Evolutionary conservation across 352 stramenopile genomes (phyloP), one percentile per base, ranked within the genome.

Genomic region (Pythium biforme): DNA sequence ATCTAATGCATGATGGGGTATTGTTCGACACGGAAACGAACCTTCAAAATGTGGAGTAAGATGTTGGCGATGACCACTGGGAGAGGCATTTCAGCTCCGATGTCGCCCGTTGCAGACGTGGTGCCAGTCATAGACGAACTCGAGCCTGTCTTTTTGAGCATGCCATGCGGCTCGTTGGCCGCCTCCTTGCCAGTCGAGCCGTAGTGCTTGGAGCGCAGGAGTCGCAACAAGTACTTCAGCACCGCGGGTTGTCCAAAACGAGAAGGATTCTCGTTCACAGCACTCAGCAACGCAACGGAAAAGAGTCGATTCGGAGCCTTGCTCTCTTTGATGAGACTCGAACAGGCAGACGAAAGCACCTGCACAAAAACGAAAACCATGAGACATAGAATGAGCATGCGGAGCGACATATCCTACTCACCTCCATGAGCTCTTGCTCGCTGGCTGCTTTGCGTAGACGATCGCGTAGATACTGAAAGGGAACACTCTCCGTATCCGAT

Each of bases 171-270:
- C 12, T 77, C 79, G 29, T 19, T 25, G 5, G 22, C 22, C 1
- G 3, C 9, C 17, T 71, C 57, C 31, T 64, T 66, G n/a, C 45
- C 25, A 23, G 29, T 8, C 27, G 50, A 46, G 25, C 76, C 11
- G 59, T 95, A 92, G 66, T 94, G 76, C 68, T 93, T 93, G 4
- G 84, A 92, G n/a, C 86, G 79, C 29, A 95, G 59, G 25, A 95
- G 46, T 2, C 83, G 83, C 26, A 93, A 40, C 19, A 95, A 48
- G 62, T 90, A 92, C 61, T 95, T 95, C 14, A 92, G 67, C 29
- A 92, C 69, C 0, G 67, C 57, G 25, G 84, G 77, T 11, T 81
- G 68, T 1, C 67, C 23, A 50, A 93, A 95, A 14, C 78, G 70
- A 70, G 81, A 52, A 1, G 60, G 69, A 15, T 82, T 60, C 54